Conservation (phyloP, 2,329 filamentous ascomycete species). For the Neonectria hederae region DNA sequence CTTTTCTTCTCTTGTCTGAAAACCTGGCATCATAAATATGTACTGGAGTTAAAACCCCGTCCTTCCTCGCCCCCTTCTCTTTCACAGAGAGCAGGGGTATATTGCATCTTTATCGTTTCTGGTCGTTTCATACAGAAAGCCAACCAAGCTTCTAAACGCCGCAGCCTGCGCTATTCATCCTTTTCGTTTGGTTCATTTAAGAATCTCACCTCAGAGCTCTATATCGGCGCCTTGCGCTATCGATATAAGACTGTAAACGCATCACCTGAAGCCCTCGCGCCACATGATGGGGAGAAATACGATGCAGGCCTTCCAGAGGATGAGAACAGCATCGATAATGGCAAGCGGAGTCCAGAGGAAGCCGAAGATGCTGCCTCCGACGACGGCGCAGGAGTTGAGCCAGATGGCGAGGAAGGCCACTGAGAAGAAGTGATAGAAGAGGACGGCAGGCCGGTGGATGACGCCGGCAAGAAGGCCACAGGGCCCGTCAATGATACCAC, state of each 20-base stretch:
- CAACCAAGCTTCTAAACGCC: constrained; percentile 38
- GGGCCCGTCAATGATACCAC: constrained; percentile 79
- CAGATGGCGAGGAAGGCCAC: constrained; percentile 91
- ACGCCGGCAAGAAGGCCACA: constrained; percentile 84
- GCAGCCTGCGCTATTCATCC: constrained; percentile 29
- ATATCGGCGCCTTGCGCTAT: background rate
- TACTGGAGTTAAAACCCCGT: constrained; percentile 12
- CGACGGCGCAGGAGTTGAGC: constrained; percentile 58
- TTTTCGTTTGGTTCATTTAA: constrained; percentile 8
- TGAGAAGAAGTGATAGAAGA: constrained; percentile 93
- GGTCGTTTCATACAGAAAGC: constrained; percentile 22
- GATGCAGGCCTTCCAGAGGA: constrained; percentile 82
- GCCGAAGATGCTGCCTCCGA: constrained; percentile 51
- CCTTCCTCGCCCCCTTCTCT: background rate
- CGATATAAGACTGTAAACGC: background rate
- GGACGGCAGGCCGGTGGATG: constrained; percentile 77
- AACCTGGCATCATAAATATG: constrained; percentile 21
- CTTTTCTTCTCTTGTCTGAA: constrained; percentile 9
- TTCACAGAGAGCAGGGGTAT: background rate
- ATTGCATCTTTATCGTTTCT: constrained; percentile 8
- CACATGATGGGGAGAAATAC: constrained; percentile 87
- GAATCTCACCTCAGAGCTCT: background rate
- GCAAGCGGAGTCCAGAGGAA: constrained; percentile 65
- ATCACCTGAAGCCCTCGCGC: constrained; percentile 62
- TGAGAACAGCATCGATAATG: constrained; percentile 70